These are phyloP conservation scores for Yamadazyma olivae DNA, from an alignment of 805 yeast genomes.

Conservation along the genomic window DNA sequence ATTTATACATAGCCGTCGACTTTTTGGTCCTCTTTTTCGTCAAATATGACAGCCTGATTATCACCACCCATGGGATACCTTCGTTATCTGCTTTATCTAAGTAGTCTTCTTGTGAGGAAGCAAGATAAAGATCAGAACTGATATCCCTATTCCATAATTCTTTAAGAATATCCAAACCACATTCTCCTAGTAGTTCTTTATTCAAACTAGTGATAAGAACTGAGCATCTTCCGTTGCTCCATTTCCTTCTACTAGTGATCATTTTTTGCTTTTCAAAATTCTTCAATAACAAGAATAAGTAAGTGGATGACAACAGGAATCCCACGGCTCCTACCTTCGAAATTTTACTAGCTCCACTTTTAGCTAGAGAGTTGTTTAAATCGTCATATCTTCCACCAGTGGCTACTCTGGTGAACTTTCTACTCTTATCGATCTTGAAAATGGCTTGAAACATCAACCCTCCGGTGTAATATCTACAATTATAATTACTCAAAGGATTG, in stretches of 20 bases:
- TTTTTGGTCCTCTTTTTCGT: slow-evolving; percentile 33
- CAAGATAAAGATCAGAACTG: slow-evolving; percentile 58
- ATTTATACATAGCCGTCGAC: slow-evolving; percentile 53
- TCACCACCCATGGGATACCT: slow-evolving; percentile 73
- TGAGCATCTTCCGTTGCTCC: slow-evolving; percentile 59
- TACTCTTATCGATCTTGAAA: slow-evolving; percentile 54
- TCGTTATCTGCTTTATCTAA: slow-evolving; percentile 59
- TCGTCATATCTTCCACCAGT: slow-evolving; percentile 94
- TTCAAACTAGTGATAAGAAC: slow-evolving; percentile 74
- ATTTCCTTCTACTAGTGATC: slow-evolving; percentile 14
- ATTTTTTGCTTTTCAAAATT: slow-evolving; percentile 15
- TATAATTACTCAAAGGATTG: slow-evolving; percentile 83
- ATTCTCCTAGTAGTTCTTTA: slow-evolving; percentile 49
- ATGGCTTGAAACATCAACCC: slow-evolving; percentile 90
- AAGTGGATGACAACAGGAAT: slow-evolving; percentile 64
- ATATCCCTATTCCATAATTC: slow-evolving; percentile 76
- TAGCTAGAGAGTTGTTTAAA: slow-evolving; percentile 63
- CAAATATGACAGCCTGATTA: slow-evolving; percentile 63
- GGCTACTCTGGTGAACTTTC: slow-evolving; percentile 53
- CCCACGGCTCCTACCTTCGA: slow-evolving; percentile 67
- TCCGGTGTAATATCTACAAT: slow-evolving; percentile 70
- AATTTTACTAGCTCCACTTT: slow-evolving; percentile 29
- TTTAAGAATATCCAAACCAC: slow-evolving; percentile 62
- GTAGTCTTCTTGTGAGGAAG: slow-evolving; percentile 56
- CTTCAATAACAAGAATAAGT: slow-evolving; percentile 35